Evolutionary conservation across 129 eudicot species (phyloP), one percentile per base, ranked within the genome.

Genomic region (Escallonia rubra): DNA sequence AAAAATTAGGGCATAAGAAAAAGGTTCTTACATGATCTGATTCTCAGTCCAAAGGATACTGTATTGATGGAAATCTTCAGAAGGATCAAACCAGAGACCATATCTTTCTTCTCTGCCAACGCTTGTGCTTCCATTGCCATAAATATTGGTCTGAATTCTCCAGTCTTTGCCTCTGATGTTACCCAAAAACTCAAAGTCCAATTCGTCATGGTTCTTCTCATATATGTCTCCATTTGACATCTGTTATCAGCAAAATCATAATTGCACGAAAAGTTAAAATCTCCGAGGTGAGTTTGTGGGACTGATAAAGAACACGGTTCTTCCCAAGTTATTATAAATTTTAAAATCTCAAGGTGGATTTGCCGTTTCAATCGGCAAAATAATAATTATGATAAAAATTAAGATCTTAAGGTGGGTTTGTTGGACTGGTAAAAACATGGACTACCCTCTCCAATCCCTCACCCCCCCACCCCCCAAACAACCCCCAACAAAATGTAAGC

Each of bases 61-160:
- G 82, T 92, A 92, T 50, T 82, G 91, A 80, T 92, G 98, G 63
- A 79, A 88, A 78, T 88, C 95, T 13, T 92, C 96, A 4, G 91
- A 74, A 44, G 96, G 98, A 76, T 92, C 98, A 67, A 92, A 92
- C 96, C 96, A 80, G 11, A 92, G 89, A 23, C 87, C 94, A 61
- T 86, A 89, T 86, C 98, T 77, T 34, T 92, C 98, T 80, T 92
- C 98, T 70, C 98, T 81, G 16, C 98, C 98, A 69, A 84, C 69
- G 49, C 64, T 84, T 59, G 98, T 92, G 86, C 98, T 92, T 68
- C 96, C 98, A 74, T 92, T 92, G 39, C 98, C 98, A 79, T 92
- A 92, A 74, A 92, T 75, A 65, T 92, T 92, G 8, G 98, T 92
- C 55, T 92, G 98, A 64, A 92, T 76, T 63, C 98, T 86, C 98